phyloP scores from a whole-genome alignment of 306 rosid species.

The Cicer yamashitae region DNA sequence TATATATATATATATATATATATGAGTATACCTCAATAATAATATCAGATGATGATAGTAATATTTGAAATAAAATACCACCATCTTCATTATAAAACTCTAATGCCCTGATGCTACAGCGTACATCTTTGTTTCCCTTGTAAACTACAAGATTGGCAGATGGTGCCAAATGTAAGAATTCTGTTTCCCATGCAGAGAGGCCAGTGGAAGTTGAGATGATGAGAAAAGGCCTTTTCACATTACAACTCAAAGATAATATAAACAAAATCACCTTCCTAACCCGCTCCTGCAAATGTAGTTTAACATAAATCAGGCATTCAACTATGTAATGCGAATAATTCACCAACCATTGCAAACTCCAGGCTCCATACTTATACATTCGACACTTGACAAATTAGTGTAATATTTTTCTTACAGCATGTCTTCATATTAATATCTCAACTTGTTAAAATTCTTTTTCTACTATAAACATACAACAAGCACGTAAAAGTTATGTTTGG shows the following conservation, averaged over 20 bases:
- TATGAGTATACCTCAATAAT: constrained; percentile 49
- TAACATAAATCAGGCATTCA: constrained; percentile 33
- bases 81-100: constrained; percentile 51
- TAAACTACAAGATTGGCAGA: constrained; percentile 53
- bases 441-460: not conserved
- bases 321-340: not conserved
- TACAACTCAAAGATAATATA: constrained; percentile 44
- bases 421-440: constrained; percentile 17
- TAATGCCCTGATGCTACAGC: constrained; percentile 51
- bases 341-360: constrained; percentile 4
- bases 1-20: constrained; percentile 24
- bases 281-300: constrained; percentile 52
- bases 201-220: constrained; percentile 51
- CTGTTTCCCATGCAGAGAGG: constrained; percentile 53
- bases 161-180: constrained; percentile 55
- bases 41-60: constrained; percentile 50
- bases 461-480: constrained; percentile 14
- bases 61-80: constrained; percentile 46
- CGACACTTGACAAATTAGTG: not conserved
- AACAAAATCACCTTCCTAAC: constrained; percentile 53
- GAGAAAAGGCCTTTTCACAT: constrained; percentile 51
- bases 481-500: constrained; percentile 21
- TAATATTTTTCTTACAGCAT: constrained; percentile 3
- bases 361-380: constrained; percentile 1
- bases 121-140: constrained; percentile 48